A percentile compares a stretch with the other conserved stretches of the same genome.
Evolutionary conservation across 768 basidiomycete genomes (phyloP).

Genomic region (Boletus coccyginus): DNA sequence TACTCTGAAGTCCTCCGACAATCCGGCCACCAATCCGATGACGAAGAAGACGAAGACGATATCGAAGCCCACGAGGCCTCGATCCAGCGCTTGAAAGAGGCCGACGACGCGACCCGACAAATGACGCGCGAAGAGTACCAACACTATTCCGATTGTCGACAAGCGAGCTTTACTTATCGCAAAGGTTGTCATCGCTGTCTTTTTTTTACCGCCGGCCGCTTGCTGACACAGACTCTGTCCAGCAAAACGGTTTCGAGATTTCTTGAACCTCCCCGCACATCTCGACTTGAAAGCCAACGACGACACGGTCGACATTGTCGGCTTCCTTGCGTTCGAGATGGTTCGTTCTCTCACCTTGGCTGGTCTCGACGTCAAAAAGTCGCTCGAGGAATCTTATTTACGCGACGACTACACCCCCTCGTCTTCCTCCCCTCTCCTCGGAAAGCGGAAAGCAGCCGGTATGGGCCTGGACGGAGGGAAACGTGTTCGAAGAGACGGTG

Average conservation of each 20-base stretch:
- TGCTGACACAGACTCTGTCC: not conserved
- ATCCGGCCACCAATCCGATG: slow-evolving; percentile 81
- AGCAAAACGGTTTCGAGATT: slow-evolving; percentile 96
- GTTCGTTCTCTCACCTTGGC: slow-evolving; percentile 90
- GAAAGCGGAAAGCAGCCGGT: slow-evolving; percentile 62
- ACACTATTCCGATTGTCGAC: slow-evolving; percentile 94
- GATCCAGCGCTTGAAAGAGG: slow-evolving; percentile 89
- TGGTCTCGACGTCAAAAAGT: slow-evolving; percentile 79
- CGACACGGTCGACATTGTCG: slow-evolving; percentile 94
- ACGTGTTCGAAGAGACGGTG: slow-evolving; percentile 47
- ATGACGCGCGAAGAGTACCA: slow-evolving; percentile 98
- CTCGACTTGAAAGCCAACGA: slow-evolving; percentile 90
- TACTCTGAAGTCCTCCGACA: slow-evolving; percentile 83
- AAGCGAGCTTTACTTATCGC: slow-evolving; percentile 94
- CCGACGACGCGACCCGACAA: slow-evolving; percentile 89
- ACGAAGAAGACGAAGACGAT: slow-evolving; percentile 95
- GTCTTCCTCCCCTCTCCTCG: slow-evolving; percentile 53
- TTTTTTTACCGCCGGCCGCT: not conserved
- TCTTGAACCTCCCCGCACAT: slow-evolving; percentile 82
- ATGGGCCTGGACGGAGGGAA: slow-evolving; percentile 44
- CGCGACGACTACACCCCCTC: slow-evolving; percentile 55
- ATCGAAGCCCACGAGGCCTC: slow-evolving; percentile 94
- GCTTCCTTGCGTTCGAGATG: slow-evolving; percentile 97
- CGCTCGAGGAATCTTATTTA: slow-evolving; percentile 68
- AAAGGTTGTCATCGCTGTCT: slow-evolving; percentile 60